phyloP scores from a whole-genome alignment of 305 asterid species.

The Rubia tinctorum region DNA sequence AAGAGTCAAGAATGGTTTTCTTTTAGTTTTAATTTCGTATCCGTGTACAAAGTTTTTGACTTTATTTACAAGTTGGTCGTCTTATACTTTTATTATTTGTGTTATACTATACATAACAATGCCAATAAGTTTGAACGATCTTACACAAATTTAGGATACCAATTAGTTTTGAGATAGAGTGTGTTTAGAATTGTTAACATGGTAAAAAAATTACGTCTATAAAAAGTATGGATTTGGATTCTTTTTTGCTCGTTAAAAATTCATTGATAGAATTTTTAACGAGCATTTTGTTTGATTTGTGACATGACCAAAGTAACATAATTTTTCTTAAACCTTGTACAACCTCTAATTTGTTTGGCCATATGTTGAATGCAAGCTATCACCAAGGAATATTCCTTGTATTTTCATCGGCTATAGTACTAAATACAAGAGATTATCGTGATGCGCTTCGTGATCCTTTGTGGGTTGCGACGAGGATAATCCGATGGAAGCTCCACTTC shows the following conservation, averaged over 20 bases:
- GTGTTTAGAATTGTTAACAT: background rate
- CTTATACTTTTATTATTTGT: background rate
- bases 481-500: too few relatives aligned
- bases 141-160: background rate
- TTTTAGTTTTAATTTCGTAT: background rate
- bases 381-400: too few relatives aligned
- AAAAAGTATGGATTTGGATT: background rate
- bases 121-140: background rate
- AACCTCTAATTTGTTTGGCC: background rate
- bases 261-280: background rate
- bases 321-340: background rate
- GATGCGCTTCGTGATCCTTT: too few relatives aligned
- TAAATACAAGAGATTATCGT: too few relatives aligned
- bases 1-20: conserved; percentile 32
- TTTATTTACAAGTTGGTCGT: background rate
- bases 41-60: background rate
- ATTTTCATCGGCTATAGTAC: too few relatives aligned
- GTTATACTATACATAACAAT: background rate
- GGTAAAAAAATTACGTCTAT: background rate
- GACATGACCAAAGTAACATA: background rate
- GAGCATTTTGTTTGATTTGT: background rate
- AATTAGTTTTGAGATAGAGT: background rate
- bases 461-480: too few relatives aligned
- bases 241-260: too few relatives aligned
- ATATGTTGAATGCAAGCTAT: too few relatives aligned